These are phyloP conservation scores for Metroxylon sagu DNA, from an alignment of 176 grass and related monocot genomes.

Conservation along the genomic window DNA sequence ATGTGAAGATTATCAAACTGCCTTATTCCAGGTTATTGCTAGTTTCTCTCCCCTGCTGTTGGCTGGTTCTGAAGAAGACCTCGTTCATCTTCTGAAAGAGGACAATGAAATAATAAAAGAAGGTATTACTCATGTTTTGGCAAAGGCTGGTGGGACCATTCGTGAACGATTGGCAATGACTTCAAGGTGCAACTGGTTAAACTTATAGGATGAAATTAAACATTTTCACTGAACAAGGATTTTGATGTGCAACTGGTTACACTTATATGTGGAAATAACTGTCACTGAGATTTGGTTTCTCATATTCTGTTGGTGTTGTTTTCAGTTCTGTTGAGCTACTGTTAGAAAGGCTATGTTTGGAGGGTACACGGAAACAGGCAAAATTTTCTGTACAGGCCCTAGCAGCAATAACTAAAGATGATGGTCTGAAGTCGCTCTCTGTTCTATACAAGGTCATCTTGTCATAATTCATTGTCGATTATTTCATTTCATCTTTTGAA, in stretches of 20 bases:
- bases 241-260: too few species aligned
- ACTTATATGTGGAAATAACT: too few species aligned
- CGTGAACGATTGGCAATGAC: slow-evolving; percentile 63
- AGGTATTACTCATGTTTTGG: slow-evolving; percentile 93
- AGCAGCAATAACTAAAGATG: slow-evolving; percentile 95
- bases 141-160: slow-evolving; percentile 93
- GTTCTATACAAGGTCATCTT: slow-evolving; percentile 93
- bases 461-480: not conserved
- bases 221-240: too few species aligned
- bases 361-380: slow-evolving; percentile 89
- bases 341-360: slow-evolving; percentile 87
- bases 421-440: slow-evolving; percentile 96
- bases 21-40: slow-evolving; percentile 45
- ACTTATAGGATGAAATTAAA: not conserved
- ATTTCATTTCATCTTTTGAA: too few species aligned
- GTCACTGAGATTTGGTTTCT: too few species aligned
- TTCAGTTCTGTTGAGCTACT: slow-evolving; percentile 84
- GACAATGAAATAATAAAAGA: slow-evolving; percentile 91
- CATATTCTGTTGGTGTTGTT: slow-evolving; percentile 2
- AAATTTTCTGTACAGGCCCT: slow-evolving; percentile 97
- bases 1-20: slow-evolving; percentile 9
- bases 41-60: slow-evolving; percentile 74
- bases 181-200: slow-evolving; percentile 57
- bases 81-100: slow-evolving; percentile 84
- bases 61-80: slow-evolving; percentile 68